Evolutionary conservation across 805 yeast genomes (phyloP).

Genomic region (Sungouiozyma intestinalis): DNA sequence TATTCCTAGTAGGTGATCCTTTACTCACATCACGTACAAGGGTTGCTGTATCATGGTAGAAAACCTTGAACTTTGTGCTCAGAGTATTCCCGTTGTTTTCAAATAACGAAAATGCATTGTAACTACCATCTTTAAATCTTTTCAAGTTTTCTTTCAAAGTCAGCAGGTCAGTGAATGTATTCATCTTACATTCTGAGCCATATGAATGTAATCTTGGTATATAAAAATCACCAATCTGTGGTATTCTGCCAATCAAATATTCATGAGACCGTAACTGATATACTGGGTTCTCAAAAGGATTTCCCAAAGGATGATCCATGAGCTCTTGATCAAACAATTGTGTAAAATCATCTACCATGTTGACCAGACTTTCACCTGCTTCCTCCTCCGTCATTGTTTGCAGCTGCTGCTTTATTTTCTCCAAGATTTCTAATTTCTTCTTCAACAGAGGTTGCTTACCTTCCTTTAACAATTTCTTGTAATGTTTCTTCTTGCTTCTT

Average conservation of each 20-base stretch:
- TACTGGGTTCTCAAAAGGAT: conserved; percentile 18
- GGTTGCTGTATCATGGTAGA: conserved; percentile 18
- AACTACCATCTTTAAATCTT: conserved; percentile 9
- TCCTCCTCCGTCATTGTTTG: conserved; percentile 7
- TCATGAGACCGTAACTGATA: conserved; percentile 18
- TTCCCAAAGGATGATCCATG: conserved; percentile 14
- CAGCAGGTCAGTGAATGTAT: conserved; percentile 13
- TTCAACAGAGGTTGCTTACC: conserved; percentile 12
- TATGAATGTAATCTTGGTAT: conserved; percentile 19
- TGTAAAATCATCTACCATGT: conserved; percentile 12
- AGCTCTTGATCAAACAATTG: conserved; percentile 15
- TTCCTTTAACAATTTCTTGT: conserved; percentile 12
- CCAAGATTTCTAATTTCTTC: conserved; percentile 8
- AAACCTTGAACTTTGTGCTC: conserved; percentile 16
- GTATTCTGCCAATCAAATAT: conserved; percentile 20
- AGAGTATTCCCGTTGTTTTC: conserved; percentile 13
- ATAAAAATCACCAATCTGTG: conserved; percentile 22
- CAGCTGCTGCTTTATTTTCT: conserved; percentile 8
- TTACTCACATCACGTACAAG: conserved; percentile 10
- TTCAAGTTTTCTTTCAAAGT: conserved; percentile 8
- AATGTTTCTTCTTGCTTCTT: conserved; percentile 16
- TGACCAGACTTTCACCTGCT: conserved; percentile 4
- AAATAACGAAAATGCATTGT: conserved; percentile 9
- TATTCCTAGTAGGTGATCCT: conserved; percentile 3
- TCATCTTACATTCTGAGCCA: conserved; percentile 7